Base-by-base conservation (phyloP, 257 asterid species). In the Capsicum baccatum region DNA sequence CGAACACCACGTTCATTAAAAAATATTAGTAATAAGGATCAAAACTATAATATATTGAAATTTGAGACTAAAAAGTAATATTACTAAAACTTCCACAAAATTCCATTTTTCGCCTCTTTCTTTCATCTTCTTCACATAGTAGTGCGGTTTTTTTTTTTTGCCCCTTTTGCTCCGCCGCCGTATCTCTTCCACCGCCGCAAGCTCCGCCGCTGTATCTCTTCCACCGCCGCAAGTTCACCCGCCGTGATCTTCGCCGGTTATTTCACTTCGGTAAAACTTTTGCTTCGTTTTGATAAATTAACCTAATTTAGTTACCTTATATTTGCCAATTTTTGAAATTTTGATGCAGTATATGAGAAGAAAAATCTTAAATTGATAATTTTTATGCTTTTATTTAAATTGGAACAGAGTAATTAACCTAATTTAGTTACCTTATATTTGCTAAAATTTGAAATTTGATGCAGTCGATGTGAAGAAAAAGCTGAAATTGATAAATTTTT, bases 161-260 rank as follows among this genome's bases (percentile, higher is more conserved):
- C 33, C 44, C 44, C 44, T 39, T 39, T 39, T 3, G 44, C 44
- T 39, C 44, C 3, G 44, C 44, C 44, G 44, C 44, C 44, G 44
- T 39, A 39, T 39, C 44, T 15, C 19, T 1, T 6, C 0, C 68
- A 12, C 47, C 5, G 44, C 44, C 44, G 44, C 44, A 39, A 39
- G 13, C 81, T 50, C 81, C 19, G 13, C 60, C 42, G 80, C 80
- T 19, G 80, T 73, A 19, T 11, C 33, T 73, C 42, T n/a, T 47
- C 80, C 80, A 73, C 80, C 42, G 42, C 16, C 42, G 42, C 0
- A 26, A 26, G 26, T 26, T 26, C 26, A 26, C 26, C 80, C 42
- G 42, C 16, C 42, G 42, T 11, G 21, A 21, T 42, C 21, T 42
- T 17, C 6, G 50, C 63, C 81, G n/a, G 48, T 8, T 76, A 76